A percentile compares a stretch with the other conserved stretches of the same genome.
These are phyloP conservation scores for Fusarium mundagurra DNA, from an alignment of 2,329 filamentous ascomycete genomes.

Conservation along the genomic window DNA sequence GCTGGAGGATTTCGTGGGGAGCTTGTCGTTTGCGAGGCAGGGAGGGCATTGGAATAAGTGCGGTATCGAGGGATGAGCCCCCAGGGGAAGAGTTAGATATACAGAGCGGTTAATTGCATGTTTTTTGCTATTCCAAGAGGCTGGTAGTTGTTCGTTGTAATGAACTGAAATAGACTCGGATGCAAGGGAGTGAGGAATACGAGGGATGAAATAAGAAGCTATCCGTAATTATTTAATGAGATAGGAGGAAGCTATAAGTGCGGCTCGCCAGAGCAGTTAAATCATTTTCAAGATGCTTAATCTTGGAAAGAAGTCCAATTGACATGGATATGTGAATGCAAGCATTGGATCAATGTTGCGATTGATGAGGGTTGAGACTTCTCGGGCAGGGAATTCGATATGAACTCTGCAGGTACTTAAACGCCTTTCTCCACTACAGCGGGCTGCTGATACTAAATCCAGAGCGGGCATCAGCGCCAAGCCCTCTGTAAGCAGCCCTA, in stretches of 20 bases:
- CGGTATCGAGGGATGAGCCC: not conserved
- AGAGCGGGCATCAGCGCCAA: conserved; percentile 26
- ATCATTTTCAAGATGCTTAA: not conserved
- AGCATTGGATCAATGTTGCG: not conserved
- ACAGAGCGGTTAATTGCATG: conserved; percentile 22
- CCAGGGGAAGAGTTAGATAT: conserved; percentile 1
- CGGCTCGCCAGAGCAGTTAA: not conserved
- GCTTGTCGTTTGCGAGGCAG: conserved; percentile 75
- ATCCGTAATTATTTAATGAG: not conserved
- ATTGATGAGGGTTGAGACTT: not conserved
- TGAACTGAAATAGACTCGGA: conserved; percentile 26
- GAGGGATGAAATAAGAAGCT: not conserved
- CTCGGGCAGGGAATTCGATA: not conserved
- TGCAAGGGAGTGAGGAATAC: conserved; percentile 15
- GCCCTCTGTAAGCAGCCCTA: conserved; percentile 24
- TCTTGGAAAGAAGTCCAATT: not conserved
- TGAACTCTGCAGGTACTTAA: not conserved
- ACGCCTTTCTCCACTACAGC: conserved; percentile 1
- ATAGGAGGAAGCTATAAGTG: not conserved
- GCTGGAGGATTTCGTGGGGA: conserved; percentile 75
- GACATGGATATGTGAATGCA: not conserved
- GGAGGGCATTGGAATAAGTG: conserved; percentile 75
- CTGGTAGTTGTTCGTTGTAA: not conserved
- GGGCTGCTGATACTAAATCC: conserved; percentile 28
- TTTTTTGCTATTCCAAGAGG: conserved; percentile 11